phyloP scores from a whole-genome alignment of 2,329 filamentous ascomycete species.

The Tolypocladium pustulatum region DNA sequence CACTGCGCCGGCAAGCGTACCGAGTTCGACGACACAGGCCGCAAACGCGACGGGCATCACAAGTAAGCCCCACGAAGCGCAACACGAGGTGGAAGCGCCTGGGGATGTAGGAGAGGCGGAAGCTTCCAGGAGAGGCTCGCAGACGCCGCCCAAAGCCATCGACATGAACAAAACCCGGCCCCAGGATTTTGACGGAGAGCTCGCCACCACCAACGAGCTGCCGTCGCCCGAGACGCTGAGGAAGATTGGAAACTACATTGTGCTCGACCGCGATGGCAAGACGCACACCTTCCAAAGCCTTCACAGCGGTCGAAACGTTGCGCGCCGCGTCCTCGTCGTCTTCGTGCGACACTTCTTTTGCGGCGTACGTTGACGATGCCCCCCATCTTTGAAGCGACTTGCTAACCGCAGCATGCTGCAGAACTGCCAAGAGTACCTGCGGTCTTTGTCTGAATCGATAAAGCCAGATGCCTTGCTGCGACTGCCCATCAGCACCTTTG shows the following conservation, averaged over 20 bases:
- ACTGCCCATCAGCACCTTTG: constrained; percentile 46
- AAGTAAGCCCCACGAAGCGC: background rate
- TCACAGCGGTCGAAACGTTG: constrained; percentile 43
- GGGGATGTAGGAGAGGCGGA: background rate
- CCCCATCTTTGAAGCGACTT: constrained; percentile 2
- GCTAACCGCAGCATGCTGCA: constrained; percentile 18
- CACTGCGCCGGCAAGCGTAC: background rate
- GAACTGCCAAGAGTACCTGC: constrained; percentile 70
- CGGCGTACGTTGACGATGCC: constrained; percentile 43
- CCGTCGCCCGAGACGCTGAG: constrained; percentile 38
- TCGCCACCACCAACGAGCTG: constrained; percentile 44
- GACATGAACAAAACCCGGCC: constrained; percentile 29
- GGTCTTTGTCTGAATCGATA: constrained; percentile 48
- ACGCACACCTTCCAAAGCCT: constrained; percentile 51
- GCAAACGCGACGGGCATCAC: background rate
- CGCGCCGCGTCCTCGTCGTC: constrained; percentile 53
- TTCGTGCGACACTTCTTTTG: constrained; percentile 77
- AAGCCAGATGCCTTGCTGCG: constrained; percentile 36
- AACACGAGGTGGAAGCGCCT: background rate
- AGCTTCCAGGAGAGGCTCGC: background rate
- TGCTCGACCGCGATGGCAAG: constrained; percentile 53
- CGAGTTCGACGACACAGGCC: background rate
- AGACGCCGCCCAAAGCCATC: constrained; percentile 14
- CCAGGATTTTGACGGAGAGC: constrained; percentile 44
- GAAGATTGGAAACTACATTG: constrained; percentile 41